These are phyloP conservation scores for Boletus sensibilis DNA, from an alignment of 768 basidiomycete species.

Conservation along the genomic window DNA sequence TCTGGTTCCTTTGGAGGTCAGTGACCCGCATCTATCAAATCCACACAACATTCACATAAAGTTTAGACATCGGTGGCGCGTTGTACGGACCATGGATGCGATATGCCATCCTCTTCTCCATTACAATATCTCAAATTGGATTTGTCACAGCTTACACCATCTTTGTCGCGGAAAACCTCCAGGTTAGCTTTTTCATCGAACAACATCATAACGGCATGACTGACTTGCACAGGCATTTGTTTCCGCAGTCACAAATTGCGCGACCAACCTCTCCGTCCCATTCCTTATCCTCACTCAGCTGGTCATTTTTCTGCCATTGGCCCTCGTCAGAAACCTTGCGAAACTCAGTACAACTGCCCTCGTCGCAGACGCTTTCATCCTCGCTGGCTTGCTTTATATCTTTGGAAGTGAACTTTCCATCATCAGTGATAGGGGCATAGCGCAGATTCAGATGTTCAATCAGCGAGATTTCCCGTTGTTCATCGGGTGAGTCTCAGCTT, in stretches of 20 bases:
- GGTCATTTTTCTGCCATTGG: conserved; percentile 84
- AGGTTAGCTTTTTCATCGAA: conserved; percentile 32
- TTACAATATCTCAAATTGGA: conserved; percentile 85
- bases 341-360: conserved; percentile 92
- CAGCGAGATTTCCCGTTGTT: conserved; percentile 85
- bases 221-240: conserved; percentile 67
- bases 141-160: conserved; percentile 92
- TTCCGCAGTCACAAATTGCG: conserved; percentile 74
- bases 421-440: conserved; percentile 66
- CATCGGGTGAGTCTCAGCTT: conserved; percentile 64
- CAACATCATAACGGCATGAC: background rate
- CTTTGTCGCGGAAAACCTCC: conserved; percentile 90
- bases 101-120: conserved; percentile 80
- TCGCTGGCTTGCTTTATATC: conserved; percentile 83
- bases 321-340: conserved; percentile 89
- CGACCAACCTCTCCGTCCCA: conserved; percentile 60
- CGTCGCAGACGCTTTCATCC: conserved; percentile 91
- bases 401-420: conserved; percentile 80
- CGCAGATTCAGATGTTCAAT: conserved; percentile 86
- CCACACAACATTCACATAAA: background rate
- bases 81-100: conserved; percentile 96
- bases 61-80: conserved; percentile 83
- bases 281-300: conserved; percentile 85
- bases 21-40: conserved; percentile 18
- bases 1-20: conserved; percentile 91